Evolutionary conservation across 78 protist species (phyloP), one percentile per base, ranked within the genome.

Genomic region (Planoprotostelium fungivorum): DNA sequence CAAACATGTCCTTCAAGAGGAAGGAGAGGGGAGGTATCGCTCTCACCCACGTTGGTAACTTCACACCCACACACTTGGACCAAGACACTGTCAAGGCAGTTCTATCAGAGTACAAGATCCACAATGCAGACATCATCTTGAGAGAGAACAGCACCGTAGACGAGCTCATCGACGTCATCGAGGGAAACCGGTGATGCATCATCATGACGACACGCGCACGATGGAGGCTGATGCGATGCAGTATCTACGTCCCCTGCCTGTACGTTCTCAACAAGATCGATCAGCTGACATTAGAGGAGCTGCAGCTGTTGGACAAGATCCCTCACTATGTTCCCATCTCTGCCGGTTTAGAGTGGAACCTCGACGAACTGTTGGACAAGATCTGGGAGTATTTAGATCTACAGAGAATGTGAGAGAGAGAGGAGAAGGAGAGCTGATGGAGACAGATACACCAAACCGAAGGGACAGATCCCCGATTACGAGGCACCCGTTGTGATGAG

Each of bases 231-330:
- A 36, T 28, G 25, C 63, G 39, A 1, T 28, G 16, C 63, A 63
- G 95, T 36, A 36, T 96, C 28, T 99, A 98, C 91, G 94, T 98
- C 37, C 99, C 99, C 34, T 90, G 96, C 90, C 34, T 99, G 28
- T 98, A 99, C 84, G 99, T 96, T 25, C 88, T 99, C 39, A 99
- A 99, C 93, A 99, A 98, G 94, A 98, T 99, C 85, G 99, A 99
- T 88, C 98, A 96, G 91, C 97, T 98, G 88, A 86, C 96, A 31
- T 93, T 98, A 36, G 98, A 98, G 86, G 99, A 98, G 39, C 90
- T 98, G 38, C 96, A 96, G 37, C 38, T 97, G 29, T 84, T 93
- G 28, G 91, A 91, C 36, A 83, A 63, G 28, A 73, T 95, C 25
- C 97, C 97, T 1, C 95, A 96, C 84, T 86, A 63, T 23, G 88